Evolutionary conservation across 2,329 filamentous ascomycete genomes (phyloP).

Genomic region (Aspergillus sp.): DNA sequence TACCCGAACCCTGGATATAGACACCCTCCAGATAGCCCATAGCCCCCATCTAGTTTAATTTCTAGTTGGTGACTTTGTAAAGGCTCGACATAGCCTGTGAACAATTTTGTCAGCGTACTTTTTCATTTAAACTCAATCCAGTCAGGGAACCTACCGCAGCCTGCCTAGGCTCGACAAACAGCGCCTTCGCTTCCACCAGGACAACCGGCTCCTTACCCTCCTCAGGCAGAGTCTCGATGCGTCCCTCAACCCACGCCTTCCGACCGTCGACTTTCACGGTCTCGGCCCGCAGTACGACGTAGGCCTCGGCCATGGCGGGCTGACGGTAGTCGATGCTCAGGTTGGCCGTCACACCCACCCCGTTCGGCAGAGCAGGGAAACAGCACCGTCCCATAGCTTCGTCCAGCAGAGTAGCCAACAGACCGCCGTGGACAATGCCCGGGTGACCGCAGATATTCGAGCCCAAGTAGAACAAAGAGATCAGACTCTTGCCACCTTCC

Average conservation of each 20-base stretch:
- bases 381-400: conserved; percentile 86
- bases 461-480: conserved; percentile 76
- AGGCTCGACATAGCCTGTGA: conserved; percentile 24
- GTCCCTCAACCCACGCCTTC: conserved; percentile 91
- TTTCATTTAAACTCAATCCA: neutral
- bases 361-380: conserved; percentile 83
- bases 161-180: conserved; percentile 86
- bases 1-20: neutral
- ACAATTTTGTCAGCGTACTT: neutral
- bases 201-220: conserved; percentile 64
- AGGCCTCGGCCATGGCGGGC: conserved; percentile 73
- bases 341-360: conserved; percentile 78
- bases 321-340: conserved; percentile 78
- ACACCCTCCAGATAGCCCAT: neutral
- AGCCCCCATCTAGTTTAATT: neutral
- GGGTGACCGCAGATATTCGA: conserved; percentile 82
- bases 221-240: conserved; percentile 73
- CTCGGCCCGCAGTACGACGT: conserved; percentile 73
- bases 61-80: conserved; percentile 22
- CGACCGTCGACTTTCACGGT: conserved; percentile 86
- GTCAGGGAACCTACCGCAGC: conserved; percentile 61
- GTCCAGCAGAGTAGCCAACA: conserved; percentile 89
- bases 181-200: conserved; percentile 76
- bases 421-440: conserved; percentile 84
- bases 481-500: conserved; percentile 65